Evolutionary conservation across 495 filamentous ascomycete species (phyloP).

Genomic region (Daldinia bambusicola): DNA sequence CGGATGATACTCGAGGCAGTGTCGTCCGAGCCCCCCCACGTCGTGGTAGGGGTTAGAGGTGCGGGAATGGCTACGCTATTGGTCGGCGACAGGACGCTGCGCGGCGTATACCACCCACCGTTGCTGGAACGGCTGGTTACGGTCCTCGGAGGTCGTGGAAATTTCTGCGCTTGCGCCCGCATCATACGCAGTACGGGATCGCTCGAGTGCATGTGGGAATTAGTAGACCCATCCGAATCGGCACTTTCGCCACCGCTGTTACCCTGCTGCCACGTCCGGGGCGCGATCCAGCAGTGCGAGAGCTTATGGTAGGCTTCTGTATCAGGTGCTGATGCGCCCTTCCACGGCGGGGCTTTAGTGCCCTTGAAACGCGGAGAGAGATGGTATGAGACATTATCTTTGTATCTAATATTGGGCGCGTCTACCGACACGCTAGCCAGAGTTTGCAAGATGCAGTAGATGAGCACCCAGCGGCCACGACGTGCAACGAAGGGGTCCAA

Average conservation of each 20-base stretch:
- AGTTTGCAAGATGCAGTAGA: slow-evolving; percentile 77
- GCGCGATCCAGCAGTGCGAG: slow-evolving; percentile 70
- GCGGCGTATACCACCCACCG: slow-evolving; percentile 45
- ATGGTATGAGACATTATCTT: slow-evolving; percentile 70
- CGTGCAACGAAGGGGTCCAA: slow-evolving; percentile 68
- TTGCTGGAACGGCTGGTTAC: slow-evolving; percentile 45
- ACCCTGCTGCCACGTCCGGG: slow-evolving; percentile 59
- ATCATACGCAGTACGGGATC: slow-evolving; percentile 46
- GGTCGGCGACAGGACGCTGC: slow-evolving; percentile 40
- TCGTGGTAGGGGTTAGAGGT: slow-evolving; percentile 37
- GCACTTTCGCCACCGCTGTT: slow-evolving; percentile 48
- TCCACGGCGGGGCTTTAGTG: slow-evolving; percentile 69
- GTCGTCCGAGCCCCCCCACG: slow-evolving; percentile 49
- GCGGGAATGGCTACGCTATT: slow-evolving; percentile 32
- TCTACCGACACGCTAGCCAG: slow-evolving; percentile 75
- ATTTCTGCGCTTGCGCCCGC: slow-evolving; percentile 38
- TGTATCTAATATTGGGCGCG: slow-evolving; percentile 66
- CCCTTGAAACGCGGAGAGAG: slow-evolving; percentile 68
- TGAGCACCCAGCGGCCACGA: slow-evolving; percentile 75
- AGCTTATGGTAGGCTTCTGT: slow-evolving; percentile 65
- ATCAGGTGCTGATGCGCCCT: slow-evolving; percentile 46
- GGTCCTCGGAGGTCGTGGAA: slow-evolving; percentile 49
- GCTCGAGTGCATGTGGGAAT: slow-evolving; percentile 22
- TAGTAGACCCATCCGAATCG: slow-evolving; percentile 40
- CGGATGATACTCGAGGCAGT: slow-evolving; percentile 42